These are phyloP conservation scores for Viridothelium virens DNA, from an alignment of 495 filamentous ascomycete species.

Conservation along the genomic window DNA sequence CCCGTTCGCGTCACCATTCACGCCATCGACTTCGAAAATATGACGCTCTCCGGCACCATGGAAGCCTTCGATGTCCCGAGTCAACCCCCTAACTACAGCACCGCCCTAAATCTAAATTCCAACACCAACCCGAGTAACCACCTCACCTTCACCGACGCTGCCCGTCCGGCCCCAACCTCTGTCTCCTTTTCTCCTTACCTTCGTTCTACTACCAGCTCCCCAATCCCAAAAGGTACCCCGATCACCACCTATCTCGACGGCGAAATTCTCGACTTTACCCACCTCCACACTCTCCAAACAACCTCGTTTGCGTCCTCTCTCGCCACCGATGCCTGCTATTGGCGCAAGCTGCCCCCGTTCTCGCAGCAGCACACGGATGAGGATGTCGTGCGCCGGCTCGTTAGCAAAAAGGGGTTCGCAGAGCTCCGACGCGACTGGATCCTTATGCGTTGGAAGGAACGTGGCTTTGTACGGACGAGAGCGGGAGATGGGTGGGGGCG, in stretches of 20 bases:
- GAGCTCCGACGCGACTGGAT: slow-evolving; percentile 54
- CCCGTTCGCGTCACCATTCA: slow-evolving; percentile 68
- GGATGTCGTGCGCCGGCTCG: slow-evolving; percentile 50
- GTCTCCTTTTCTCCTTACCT: slow-evolving; percentile 49
- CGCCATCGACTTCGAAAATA: slow-evolving; percentile 52
- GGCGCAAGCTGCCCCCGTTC: slow-evolving; percentile 64
- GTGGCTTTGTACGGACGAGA: slow-evolving; percentile 56
- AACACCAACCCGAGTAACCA: slow-evolving; percentile 19
- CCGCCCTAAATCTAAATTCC: slow-evolving; percentile 8
- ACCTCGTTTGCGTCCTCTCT: slow-evolving; percentile 56
- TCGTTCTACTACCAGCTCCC: slow-evolving; percentile 35
- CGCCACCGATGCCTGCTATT: slow-evolving; percentile 59
- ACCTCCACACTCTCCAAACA: slow-evolving; percentile 58
- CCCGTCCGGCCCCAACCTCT: neutral
- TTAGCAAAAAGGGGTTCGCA: slow-evolving; percentile 51
- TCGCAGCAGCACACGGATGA: slow-evolving; percentile 46
- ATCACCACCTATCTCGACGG: slow-evolving; percentile 70
- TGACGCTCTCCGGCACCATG: slow-evolving; percentile 69
- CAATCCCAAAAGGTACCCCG: slow-evolving; percentile 46
- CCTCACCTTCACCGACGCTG: slow-evolving; percentile 1
- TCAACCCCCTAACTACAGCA: slow-evolving; percentile 25
- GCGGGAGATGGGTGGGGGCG: slow-evolving; percentile 40
- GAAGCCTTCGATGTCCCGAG: slow-evolving; percentile 67
- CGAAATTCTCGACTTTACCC: slow-evolving; percentile 64
- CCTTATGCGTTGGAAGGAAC: slow-evolving; percentile 75